Base-by-base conservation (phyloP, 371 early-diverging fungal genomes). In the Syncephalis plumigaleata region DNA sequence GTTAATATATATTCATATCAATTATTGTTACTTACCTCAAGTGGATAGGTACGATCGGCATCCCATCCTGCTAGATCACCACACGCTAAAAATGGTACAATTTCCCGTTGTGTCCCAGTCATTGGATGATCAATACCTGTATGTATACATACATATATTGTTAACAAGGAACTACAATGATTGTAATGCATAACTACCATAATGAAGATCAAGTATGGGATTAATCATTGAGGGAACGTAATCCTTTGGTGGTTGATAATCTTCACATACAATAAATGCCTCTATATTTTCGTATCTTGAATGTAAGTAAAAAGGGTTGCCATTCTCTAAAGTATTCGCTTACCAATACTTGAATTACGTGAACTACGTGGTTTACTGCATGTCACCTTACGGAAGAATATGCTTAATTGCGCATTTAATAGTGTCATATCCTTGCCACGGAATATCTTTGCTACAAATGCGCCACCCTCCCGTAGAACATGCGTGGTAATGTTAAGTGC, bases 401-500 rank as follows among this genome's bases (percentile, higher is more conserved):
- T 65, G 56, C 82, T 79, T 56, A 99, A 79, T 54, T 97, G 97
- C 17, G 82, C 73, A 54, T 87, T 81, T 16, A 99, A 64, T 47
- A 91, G 61, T 5, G 87, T 78, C 21, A 91, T 81, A 54, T 94
- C 94, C 55, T 84, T 80, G 37, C 95, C 94, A 49, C 94, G 75
- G 59, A 94, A 98, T 47, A 94, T 97, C 61, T 98, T 97, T 36
- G 92, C 92, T 18, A 93, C 84, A 77, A 96, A 98, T 0, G 85
- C 78, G 48, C 92, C 91, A 9, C 92, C 93, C 0, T 71, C 76
- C 23, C 79, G 72, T 45, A 91, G 71, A 13, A 96, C 85, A 53
- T 88, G 84, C 4, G 87, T 81, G 17, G 96, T 87, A 59, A 98
- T 92, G 57, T 89, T 88, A 50, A 98, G 73, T 5, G 98, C 93